These are phyloP conservation scores for Entoloma clypeatum DNA, from an alignment of 1,284 basidiomycete species.

Conservation along the genomic window DNA sequence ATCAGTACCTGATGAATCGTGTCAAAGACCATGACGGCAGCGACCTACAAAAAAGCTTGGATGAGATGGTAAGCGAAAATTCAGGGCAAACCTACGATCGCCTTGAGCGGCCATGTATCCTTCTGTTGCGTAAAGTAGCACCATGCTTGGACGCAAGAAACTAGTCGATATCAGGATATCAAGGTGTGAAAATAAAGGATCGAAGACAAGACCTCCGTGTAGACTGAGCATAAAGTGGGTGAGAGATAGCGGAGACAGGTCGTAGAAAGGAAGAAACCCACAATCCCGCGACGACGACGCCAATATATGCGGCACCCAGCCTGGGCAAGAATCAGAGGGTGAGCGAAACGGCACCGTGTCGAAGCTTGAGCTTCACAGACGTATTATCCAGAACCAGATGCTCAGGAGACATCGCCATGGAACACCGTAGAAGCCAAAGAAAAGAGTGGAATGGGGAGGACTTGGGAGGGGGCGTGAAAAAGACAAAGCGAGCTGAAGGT, in stretches of 20 bases:
- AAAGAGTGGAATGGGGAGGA: constrained; percentile 7
- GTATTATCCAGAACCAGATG: constrained; percentile 36
- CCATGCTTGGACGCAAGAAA: constrained; percentile 53
- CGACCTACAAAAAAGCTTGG: constrained; percentile 37
- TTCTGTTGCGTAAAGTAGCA: constrained; percentile 51
- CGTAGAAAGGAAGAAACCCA: constrained; percentile 23
- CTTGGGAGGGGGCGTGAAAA: constrained; percentile 2
- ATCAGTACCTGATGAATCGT: constrained; percentile 54
- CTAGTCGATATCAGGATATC: constrained; percentile 26
- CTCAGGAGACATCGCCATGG: constrained; percentile 14
- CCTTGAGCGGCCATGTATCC: constrained; percentile 44
- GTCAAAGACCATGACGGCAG: constrained; percentile 44
- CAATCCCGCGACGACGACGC: constrained; percentile 44
- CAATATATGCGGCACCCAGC: constrained; percentile 46
- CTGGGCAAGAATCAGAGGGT: constrained; percentile 25
- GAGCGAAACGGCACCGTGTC: not conserved
- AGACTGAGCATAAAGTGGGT: constrained; percentile 30
- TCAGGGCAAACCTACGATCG: constrained; percentile 32
- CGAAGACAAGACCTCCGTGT: constrained; percentile 43
- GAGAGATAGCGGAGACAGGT: constrained; percentile 1
- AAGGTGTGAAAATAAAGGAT: not conserved
- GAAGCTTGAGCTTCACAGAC: constrained; percentile 12
- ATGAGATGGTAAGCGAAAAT: not conserved
- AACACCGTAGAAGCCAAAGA: not conserved
- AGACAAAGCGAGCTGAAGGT: constrained; percentile 2